phyloP scores from a whole-genome alignment of 371 early-diverging fungal species.

The Polyrhizophydium stewartii region DNA sequence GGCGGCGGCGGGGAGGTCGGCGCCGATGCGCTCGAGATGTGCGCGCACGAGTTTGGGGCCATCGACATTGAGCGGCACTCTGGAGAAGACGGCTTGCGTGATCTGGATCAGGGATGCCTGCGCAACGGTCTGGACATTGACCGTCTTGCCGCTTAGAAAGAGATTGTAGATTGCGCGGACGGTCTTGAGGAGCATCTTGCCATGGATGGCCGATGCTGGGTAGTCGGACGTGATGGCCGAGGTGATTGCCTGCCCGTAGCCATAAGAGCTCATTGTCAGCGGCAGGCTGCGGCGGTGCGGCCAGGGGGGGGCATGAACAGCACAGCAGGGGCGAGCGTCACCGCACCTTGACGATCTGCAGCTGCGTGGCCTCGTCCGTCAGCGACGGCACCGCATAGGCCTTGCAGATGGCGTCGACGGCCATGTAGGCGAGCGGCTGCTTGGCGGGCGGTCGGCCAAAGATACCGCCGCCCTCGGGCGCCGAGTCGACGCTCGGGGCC shows the following conservation, averaged over 20 bases:
- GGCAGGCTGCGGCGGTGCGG: not conserved
- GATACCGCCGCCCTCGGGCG: no score
- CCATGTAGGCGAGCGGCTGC: conserved; percentile 5
- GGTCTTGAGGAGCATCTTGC: conserved; percentile 71
- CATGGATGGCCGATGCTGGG: conserved; percentile 58
- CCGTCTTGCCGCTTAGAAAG: conserved; percentile 57
- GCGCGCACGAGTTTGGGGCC: no score
- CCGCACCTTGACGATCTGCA: conserved; percentile 68
- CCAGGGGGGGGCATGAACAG: no score
- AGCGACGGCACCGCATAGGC: conserved; percentile 53
- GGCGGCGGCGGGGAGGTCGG: no score
- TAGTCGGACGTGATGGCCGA: conserved; percentile 72
- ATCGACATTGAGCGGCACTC: no score
- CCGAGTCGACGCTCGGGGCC: no score
- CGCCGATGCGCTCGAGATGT: no score
- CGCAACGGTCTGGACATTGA: conserved; percentile 78
- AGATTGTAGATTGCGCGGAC: conserved; percentile 61
- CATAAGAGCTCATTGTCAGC: not conserved
- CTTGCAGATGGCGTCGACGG: conserved; percentile 45
- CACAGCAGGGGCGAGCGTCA: conserved; percentile 8
- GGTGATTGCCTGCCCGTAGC: conserved; percentile 62
- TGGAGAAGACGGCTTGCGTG: conserved; percentile 77
- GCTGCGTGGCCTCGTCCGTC: conserved; percentile 70
- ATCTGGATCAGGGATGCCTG: conserved; percentile 88
- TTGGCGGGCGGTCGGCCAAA: no score